These are phyloP conservation scores for Cryptosporidium viatorum DNA, from an alignment of 169 alveolate genomes.

Conservation along the genomic window DNA sequence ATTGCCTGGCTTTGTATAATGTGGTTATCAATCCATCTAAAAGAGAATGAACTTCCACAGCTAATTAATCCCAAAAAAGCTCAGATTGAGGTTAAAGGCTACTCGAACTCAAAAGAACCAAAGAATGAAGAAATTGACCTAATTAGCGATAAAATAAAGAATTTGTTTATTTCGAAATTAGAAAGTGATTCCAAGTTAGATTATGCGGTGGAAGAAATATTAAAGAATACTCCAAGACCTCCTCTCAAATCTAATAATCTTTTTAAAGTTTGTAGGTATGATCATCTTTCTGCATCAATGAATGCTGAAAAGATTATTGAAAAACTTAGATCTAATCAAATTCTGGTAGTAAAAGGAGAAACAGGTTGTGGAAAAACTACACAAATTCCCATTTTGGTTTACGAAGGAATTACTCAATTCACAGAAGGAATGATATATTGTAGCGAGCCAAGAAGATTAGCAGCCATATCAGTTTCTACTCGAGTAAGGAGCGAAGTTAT, in stretches of 20 bases:
- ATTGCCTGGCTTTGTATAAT: constrained; percentile 63
- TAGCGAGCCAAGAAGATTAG: constrained; percentile 71
- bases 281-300: constrained; percentile 43
- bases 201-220: neutral
- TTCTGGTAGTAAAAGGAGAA: constrained; percentile 83
- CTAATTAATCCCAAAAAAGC: constrained; percentile 49
- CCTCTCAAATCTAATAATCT: neutral
- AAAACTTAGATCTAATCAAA: constrained; percentile 9
- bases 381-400: constrained; percentile 81
- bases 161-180: neutral
- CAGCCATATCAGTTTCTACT: constrained; percentile 63
- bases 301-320: constrained; percentile 43
- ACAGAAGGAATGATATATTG: constrained; percentile 57
- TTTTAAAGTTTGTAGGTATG: constrained; percentile 10
- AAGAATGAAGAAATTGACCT: neutral
- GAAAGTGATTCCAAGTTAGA: neutral
- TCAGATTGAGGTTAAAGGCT: constrained; percentile 63
- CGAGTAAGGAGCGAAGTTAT: constrained; percentile 34
- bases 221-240: neutral
- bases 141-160: constrained; percentile 1
- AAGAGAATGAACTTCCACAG: constrained; percentile 46
- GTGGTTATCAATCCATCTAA: constrained; percentile 60
- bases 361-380: constrained; percentile 95
- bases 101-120: neutral
- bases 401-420: constrained; percentile 65